Evolutionary conservation across 140 eudicot species (phyloP).

Genomic region (Anethum foeniculum): DNA sequence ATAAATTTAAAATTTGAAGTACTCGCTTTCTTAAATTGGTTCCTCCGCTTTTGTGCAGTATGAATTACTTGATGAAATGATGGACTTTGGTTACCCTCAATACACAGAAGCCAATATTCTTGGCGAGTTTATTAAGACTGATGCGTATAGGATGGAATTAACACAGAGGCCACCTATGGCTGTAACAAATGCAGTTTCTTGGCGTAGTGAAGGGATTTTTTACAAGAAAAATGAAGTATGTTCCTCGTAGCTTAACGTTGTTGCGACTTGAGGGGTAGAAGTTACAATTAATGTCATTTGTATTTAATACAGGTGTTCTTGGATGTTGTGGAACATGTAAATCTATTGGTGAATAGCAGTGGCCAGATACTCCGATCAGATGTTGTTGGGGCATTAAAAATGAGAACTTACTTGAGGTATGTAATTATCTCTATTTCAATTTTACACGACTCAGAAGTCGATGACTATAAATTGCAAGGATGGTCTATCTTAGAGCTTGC

Average conservation of each 20-base stretch:
- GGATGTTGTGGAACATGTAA: conserved; percentile 64
- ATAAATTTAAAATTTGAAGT: background rate
- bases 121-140: conserved; percentile 69
- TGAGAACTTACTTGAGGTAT: conserved; percentile 60
- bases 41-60: conserved; percentile 27
- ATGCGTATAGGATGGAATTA: conserved; percentile 56
- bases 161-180: conserved; percentile 77
- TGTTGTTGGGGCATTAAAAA: conserved; percentile 62
- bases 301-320: conserved; percentile 39
- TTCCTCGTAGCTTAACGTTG: background rate
- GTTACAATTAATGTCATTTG: conserved; percentile 5
- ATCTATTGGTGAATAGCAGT: conserved; percentile 53
- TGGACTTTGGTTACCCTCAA: conserved; percentile 81
- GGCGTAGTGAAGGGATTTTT: conserved; percentile 62
- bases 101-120: conserved; percentile 62
- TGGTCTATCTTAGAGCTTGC: background rate
- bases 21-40: background rate
- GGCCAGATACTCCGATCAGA: conserved; percentile 61
- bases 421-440: background rate
- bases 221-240: conserved; percentile 66
- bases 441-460: background rate
- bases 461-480: background rate
- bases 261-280: background rate
- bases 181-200: conserved; percentile 71
- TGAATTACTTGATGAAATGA: conserved; percentile 70